A percentile compares a stretch with the other conserved stretches of the same genome.
phyloP scores from a whole-genome alignment of 2,329 filamentous ascomycete species.

The Sporothrix humicola region DNA sequence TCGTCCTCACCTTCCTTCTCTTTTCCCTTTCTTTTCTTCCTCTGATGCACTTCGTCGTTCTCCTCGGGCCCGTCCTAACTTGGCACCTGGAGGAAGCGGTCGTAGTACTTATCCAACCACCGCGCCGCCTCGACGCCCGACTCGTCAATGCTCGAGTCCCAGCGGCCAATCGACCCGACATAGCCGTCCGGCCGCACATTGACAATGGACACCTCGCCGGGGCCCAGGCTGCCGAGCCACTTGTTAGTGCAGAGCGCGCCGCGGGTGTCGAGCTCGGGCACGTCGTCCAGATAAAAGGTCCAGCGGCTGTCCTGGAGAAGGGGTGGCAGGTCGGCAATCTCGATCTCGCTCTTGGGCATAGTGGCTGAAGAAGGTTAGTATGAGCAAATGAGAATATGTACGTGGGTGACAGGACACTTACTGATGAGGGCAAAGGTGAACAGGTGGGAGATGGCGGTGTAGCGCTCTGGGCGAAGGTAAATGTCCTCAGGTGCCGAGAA shows the following conservation, averaged over 20 bases:
- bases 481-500: slow-evolving; percentile 65
- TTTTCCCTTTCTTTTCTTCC: not conserved
- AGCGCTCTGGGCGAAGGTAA: slow-evolving; percentile 70
- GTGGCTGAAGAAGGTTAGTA: slow-evolving; percentile 49
- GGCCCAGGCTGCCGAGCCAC: slow-evolving; percentile 67
- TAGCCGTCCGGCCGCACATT: slow-evolving; percentile 77
- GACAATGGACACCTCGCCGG: slow-evolving; percentile 65
- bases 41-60: too few species aligned
- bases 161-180: slow-evolving; percentile 66
- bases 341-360: slow-evolving; percentile 66
- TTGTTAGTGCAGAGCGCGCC: slow-evolving; percentile 66
- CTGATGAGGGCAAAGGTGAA: slow-evolving; percentile 74
- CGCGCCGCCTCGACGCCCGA: slow-evolving; percentile 58
- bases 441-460: slow-evolving; percentile 69
- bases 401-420: slow-evolving; percentile 46
- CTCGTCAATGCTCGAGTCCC: slow-evolving; percentile 58
- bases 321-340: slow-evolving; percentile 68
- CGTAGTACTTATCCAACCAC: slow-evolving; percentile 62
- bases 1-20: not conserved
- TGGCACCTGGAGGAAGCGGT: slow-evolving; percentile 60
- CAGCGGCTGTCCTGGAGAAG: slow-evolving; percentile 69
- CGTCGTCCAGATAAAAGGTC: slow-evolving; percentile 74
- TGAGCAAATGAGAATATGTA: too few species aligned
- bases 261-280: slow-evolving; percentile 60
- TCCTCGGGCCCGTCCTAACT: slow-evolving; percentile 19